Conservation (phyloP, 345 rosid species). For the Populus simonii region DNA sequence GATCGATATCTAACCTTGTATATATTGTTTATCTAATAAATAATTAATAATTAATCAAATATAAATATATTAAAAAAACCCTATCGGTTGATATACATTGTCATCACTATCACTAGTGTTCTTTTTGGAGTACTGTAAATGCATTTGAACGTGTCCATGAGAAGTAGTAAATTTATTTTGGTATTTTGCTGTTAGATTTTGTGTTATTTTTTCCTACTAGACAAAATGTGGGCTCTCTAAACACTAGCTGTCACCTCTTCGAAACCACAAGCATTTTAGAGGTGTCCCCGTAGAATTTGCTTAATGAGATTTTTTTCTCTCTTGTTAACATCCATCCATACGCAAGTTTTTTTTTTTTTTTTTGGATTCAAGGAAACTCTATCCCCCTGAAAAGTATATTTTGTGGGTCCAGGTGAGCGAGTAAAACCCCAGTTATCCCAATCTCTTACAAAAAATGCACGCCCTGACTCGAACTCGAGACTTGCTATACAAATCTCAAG, state of each 20-base stretch:
- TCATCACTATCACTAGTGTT: too few species aligned
- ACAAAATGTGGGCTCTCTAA: slow-evolving; percentile 18
- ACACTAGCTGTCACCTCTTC: not conserved
- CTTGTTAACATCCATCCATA: not conserved
- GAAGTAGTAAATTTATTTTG: slow-evolving; percentile 45
- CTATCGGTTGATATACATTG: too few species aligned
- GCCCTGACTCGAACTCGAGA: too few species aligned
- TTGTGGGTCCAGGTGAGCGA: too few species aligned
- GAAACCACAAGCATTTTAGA: not conserved
- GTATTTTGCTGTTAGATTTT: slow-evolving; percentile 41
- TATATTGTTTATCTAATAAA: not conserved
- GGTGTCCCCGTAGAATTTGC: slow-evolving; percentile 7
- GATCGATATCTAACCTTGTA: too few species aligned
- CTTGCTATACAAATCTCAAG: too few species aligned
- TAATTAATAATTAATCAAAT: not conserved
- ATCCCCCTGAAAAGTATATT: too few species aligned
- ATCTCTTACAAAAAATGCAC: too few species aligned
- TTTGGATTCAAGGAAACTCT: too few species aligned
- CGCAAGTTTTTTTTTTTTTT: not conserved
- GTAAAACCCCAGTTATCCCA: too few species aligned
- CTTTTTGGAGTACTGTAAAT: not conserved
- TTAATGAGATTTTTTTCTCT: slow-evolving; percentile 6
- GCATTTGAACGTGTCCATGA: slow-evolving; percentile 41
- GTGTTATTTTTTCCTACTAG: slow-evolving; percentile 27
- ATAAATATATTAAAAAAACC: too few species aligned